phyloP scores from a whole-genome alignment of 768 basidiomycete genomes.

The Lactifluus rugatus region DNA sequence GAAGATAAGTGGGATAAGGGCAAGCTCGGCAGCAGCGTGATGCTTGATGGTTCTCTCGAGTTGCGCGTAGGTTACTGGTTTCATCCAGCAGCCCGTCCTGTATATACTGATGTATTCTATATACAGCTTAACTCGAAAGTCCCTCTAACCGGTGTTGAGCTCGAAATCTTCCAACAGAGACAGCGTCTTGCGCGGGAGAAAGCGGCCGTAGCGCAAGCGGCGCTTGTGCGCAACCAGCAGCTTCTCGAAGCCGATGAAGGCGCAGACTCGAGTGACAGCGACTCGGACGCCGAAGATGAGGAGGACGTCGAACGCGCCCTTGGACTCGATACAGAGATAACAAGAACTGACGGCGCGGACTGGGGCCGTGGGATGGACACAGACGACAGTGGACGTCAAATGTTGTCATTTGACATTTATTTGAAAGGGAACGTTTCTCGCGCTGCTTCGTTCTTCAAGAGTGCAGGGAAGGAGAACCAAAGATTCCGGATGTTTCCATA shows the following conservation, averaged over 20 bases:
- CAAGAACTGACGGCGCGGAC: constrained; percentile 40
- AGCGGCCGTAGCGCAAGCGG: constrained; percentile 79
- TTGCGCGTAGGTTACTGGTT: constrained; percentile 43
- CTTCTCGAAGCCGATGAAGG: constrained; percentile 94
- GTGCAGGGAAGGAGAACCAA: constrained; percentile 54
- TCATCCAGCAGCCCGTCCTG: neutral
- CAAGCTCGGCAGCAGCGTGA: constrained; percentile 75
- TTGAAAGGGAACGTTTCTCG: constrained; percentile 93
- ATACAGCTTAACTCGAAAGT: constrained; percentile 79
- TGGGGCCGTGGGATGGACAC: constrained; percentile 54
- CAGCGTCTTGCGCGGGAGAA: constrained; percentile 73
- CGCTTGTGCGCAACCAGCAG: constrained; percentile 69
- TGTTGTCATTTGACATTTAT: constrained; percentile 91
- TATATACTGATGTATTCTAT: constrained; percentile 4
- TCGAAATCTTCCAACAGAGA: constrained; percentile 69
- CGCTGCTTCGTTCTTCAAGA: constrained; percentile 81
- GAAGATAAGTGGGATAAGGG: constrained; percentile 86
- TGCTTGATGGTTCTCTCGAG: constrained; percentile 63
- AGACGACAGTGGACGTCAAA: constrained; percentile 64
- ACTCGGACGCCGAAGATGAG: constrained; percentile 59
- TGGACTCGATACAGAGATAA: constrained; percentile 30
- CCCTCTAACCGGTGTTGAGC: constrained; percentile 77
- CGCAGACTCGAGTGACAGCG: constrained; percentile 68
- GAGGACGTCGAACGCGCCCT: constrained; percentile 48
- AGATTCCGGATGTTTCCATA: constrained; percentile 97